These are phyloP conservation scores for Otatea glauca DNA, from an alignment of 176 grass and related monocot genomes.

Conservation along the genomic window DNA sequence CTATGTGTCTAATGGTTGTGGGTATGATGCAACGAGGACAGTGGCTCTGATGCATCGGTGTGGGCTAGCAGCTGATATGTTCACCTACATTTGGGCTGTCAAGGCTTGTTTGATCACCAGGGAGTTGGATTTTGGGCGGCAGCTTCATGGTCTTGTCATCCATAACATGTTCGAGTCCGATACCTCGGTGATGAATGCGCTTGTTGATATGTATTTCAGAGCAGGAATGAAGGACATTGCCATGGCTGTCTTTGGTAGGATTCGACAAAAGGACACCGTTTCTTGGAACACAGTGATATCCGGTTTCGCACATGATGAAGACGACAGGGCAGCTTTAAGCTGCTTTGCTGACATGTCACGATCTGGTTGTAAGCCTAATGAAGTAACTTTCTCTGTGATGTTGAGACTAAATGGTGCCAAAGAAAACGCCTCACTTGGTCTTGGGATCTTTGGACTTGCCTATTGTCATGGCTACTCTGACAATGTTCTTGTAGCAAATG, in stretches of 20 bases:
- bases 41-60: constrained; percentile 19
- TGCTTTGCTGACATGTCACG: constrained; percentile 47
- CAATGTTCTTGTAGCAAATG: constrained; percentile 54
- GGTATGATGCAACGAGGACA: constrained; percentile 22
- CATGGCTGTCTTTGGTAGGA: constrained; percentile 40
- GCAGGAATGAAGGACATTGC: constrained; percentile 31
- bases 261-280: constrained; percentile 45
- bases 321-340: constrained; percentile 26
- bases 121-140: constrained; percentile 20
- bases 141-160: constrained; percentile 49
- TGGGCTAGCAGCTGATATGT: constrained; percentile 40
- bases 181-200: constrained; percentile 57
- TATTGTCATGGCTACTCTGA: constrained; percentile 45
- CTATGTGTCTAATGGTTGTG: constrained; percentile 40
- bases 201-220: constrained; percentile 63
- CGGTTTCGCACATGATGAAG: constrained; percentile 38
- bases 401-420: constrained; percentile 50
- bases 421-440: constrained; percentile 41
- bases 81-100: constrained; percentile 47
- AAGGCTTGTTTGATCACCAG: constrained; percentile 44
- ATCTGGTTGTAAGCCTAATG: constrained; percentile 46
- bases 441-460: constrained; percentile 59
- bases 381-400: constrained; percentile 51
- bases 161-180: constrained; percentile 45
- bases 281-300: constrained; percentile 70